phyloP scores from a whole-genome alignment of 306 rosid species.

The Vigna unguiculata region DNA sequence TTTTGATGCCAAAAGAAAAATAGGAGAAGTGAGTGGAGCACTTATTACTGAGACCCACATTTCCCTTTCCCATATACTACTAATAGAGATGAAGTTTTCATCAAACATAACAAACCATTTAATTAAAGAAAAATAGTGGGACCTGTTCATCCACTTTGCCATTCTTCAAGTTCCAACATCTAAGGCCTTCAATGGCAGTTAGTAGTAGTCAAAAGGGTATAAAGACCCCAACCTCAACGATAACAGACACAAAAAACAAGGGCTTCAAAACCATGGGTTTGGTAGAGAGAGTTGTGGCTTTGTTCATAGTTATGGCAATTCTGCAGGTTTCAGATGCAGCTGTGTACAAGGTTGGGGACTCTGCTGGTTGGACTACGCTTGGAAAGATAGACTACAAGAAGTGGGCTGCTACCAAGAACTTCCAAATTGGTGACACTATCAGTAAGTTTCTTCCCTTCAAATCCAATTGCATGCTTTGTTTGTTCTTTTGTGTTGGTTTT shows the following conservation, averaged over 20 bases:
- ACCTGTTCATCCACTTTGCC: constrained; percentile 35
- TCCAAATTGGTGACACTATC: constrained; percentile 76
- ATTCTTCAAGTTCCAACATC: constrained; percentile 47
- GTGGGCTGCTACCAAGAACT: constrained; percentile 79
- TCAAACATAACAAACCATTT: constrained; percentile 9
- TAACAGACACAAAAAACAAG: not conserved
- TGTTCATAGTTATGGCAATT: constrained; percentile 39
- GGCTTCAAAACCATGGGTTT: constrained; percentile 54
- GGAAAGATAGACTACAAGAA: constrained; percentile 69
- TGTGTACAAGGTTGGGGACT: constrained; percentile 82
- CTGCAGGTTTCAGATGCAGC: constrained; percentile 58
- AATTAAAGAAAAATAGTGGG: constrained; percentile 31
- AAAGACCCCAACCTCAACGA: constrained; percentile 40
- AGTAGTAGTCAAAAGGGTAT: constrained; percentile 48
- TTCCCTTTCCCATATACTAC: not conserved
- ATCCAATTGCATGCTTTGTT: constrained; percentile 33
- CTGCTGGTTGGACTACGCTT: constrained; percentile 85
- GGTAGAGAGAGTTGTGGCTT: constrained; percentile 46
- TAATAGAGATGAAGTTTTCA: constrained; percentile 4
- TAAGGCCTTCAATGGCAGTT: constrained; percentile 28
- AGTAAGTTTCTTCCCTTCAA: constrained; percentile 56
- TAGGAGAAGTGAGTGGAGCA: not conserved
- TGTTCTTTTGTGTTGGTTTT: not conserved
- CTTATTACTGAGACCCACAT: constrained; percentile 35
- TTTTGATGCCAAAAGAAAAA: constrained; percentile 12